Conservation (phyloP, 129 eudicot species). For the Centaurea solstitialis region DNA sequence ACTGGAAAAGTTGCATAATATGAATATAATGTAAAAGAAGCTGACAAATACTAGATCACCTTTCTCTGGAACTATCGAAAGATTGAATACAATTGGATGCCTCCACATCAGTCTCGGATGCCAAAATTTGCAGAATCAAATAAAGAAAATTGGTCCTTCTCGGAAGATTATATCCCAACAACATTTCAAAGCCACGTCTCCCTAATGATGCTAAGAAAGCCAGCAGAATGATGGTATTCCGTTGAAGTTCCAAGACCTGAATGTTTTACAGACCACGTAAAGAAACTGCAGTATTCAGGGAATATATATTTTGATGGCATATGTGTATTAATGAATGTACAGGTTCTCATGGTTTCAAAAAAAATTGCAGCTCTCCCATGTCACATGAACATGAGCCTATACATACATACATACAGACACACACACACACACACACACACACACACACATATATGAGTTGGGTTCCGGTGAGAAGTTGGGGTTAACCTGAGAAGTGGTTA, state of each 20-base stretch:
- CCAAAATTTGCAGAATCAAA: conserved; percentile 58
- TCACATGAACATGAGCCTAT: no score
- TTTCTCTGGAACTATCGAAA: conserved; percentile 56
- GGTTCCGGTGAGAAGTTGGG: no score
- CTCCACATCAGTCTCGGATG: conserved; percentile 64
- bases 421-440: no score
- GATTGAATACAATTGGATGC: conserved; percentile 37
- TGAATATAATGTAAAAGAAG: background rate
- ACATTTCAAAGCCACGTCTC: conserved; percentile 65
- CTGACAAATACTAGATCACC: conserved; percentile 39
- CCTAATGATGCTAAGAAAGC: conserved; percentile 87
- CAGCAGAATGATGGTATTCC: conserved; percentile 53
- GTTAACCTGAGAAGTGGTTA: no score
- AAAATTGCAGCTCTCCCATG: no score
- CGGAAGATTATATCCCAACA: conserved; percentile 47
- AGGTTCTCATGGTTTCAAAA: no score
- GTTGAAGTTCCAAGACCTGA: conserved; percentile 81
- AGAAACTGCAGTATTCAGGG: background rate
- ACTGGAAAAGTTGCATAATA: background rate
- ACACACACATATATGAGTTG: no score
- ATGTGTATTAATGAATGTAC: no score
- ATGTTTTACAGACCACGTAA: conserved; percentile 4
- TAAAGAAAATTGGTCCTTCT: conserved; percentile 54
- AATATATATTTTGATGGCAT: background rate
- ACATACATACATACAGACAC: no score